These are phyloP conservation scores for Dunaliella sp. DNA, from an alignment of 139 green algal species.

Conservation along the genomic window DNA sequence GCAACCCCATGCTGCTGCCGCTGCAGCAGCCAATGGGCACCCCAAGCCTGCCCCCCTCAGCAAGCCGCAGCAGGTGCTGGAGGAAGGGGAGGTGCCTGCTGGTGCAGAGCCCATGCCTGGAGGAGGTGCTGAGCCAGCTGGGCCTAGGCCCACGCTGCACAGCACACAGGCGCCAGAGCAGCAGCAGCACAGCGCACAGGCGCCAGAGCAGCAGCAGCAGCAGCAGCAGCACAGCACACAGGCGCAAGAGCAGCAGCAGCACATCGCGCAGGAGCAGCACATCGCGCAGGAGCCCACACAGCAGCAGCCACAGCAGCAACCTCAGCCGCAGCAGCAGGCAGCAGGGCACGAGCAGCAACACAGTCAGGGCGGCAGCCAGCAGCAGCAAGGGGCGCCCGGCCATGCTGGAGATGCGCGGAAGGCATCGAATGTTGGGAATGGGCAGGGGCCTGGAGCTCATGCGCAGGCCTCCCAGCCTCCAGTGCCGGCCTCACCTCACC, in stretches of 20 bases:
- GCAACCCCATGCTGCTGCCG: background rate
- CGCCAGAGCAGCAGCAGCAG: background rate
- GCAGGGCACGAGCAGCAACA: background rate
- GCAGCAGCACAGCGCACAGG: too few species aligned
- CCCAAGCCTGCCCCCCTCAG: background rate
- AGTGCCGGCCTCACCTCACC: background rate
- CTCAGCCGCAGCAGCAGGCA: background rate
- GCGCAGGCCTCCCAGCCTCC: background rate
- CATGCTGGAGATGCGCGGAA: background rate
- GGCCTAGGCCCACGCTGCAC: background rate
- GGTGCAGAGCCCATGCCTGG: too few species aligned
- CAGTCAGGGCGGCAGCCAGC: too few species aligned
- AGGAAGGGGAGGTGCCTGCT: background rate
- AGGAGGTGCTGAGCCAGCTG: too few species aligned
- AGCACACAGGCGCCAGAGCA: too few species aligned
- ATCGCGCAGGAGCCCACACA: background rate
- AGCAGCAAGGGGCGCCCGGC: background rate
- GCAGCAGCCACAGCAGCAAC: background rate
- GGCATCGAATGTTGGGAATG: background rate
- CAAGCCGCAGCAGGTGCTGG: background rate
- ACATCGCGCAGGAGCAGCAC: background rate
- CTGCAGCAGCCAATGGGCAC: background rate
- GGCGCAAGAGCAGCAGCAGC: background rate
- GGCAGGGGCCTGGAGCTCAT: background rate
- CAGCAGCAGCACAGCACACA: background rate